Conservation (phyloP, 306 rosid genomes). For the Datisca glomerata region DNA sequence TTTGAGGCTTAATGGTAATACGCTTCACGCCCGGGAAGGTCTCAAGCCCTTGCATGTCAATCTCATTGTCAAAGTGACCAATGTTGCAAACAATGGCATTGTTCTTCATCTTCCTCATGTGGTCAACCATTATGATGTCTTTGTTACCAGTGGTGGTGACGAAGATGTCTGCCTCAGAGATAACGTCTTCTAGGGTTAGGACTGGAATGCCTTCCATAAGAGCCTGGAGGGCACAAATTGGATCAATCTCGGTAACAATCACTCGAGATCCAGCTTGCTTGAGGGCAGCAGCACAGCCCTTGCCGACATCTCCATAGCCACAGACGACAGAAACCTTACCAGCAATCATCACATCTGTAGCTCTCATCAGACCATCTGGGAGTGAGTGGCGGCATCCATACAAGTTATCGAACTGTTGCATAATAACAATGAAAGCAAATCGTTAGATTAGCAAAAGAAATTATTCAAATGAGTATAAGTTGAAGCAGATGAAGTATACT, state of each 20-base stretch:
- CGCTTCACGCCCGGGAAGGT: conserved; percentile 70
- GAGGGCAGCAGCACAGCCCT: conserved; percentile 84
- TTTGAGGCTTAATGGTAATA: conserved; percentile 75
- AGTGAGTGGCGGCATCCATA: conserved; percentile 96
- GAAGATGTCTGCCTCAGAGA: conserved; percentile 61
- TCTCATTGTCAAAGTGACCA: conserved; percentile 90
- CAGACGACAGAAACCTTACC: conserved; percentile 68
- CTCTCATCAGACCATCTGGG: conserved; percentile 87
- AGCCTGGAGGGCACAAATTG: conserved; percentile 91
- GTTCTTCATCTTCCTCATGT: conserved; percentile 92
- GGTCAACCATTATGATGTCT: conserved; percentile 68
- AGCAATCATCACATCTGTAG: conserved; percentile 87
- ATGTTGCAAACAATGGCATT: conserved; percentile 87
- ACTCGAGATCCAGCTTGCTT: conserved; percentile 87
- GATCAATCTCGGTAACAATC: conserved; percentile 77
- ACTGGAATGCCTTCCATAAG: conserved; percentile 76
- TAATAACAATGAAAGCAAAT: no score
- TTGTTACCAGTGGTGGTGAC: conserved; percentile 89
- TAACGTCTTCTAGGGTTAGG: conserved; percentile 41
- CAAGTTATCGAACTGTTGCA: conserved; percentile 90
- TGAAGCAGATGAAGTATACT: no score
- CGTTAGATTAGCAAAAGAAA: no score
- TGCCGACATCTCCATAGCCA: conserved; percentile 88
- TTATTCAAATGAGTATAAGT: no score
- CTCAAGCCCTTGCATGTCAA: conserved; percentile 69